These are phyloP conservation scores for Geotrichum europaeum DNA, from an alignment of 1,139 yeast genomes.

Conservation along the genomic window DNA sequence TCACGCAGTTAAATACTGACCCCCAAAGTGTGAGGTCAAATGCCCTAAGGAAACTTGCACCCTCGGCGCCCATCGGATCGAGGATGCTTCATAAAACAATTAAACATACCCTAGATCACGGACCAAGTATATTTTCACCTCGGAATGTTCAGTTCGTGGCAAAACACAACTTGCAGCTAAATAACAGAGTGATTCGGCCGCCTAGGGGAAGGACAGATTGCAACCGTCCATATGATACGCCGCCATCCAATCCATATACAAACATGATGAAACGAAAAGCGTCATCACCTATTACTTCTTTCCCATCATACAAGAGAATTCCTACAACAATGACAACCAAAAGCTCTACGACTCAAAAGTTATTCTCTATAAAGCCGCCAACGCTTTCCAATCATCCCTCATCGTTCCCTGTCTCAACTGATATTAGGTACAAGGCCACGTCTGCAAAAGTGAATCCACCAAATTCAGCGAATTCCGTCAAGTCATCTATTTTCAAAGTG, in stretches of 20 bases:
- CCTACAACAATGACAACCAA: not conserved
- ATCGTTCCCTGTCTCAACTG: not conserved
- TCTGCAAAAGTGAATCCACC: not conserved
- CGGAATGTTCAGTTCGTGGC: slow-evolving; percentile 5
- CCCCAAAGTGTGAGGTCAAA: slow-evolving; percentile 8
- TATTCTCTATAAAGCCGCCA: slow-evolving; percentile 1
- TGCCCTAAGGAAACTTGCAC: slow-evolving; percentile 1
- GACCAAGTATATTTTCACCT: slow-evolving; percentile 9
- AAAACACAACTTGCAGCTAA: not conserved
- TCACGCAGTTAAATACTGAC: slow-evolving; percentile 11
- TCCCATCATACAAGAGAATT: not conserved
- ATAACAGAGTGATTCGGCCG: slow-evolving; percentile 3
- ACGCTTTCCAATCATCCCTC: not conserved
- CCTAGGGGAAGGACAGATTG: not conserved
- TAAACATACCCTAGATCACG: slow-evolving; percentile 14
- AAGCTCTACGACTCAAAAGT: slow-evolving; percentile 1
- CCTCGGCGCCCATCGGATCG: slow-evolving; percentile 11
- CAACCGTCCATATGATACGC: not conserved
- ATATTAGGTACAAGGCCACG: not conserved
- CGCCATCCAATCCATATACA: not conserved
- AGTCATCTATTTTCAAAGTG: not conserved
- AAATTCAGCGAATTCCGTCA: not conserved
- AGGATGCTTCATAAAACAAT: slow-evolving; percentile 8
- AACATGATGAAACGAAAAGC: not conserved
- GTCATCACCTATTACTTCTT: not conserved